Conservation (phyloP, 345 rosid genomes). For the Arabis hirsuta region DNA sequence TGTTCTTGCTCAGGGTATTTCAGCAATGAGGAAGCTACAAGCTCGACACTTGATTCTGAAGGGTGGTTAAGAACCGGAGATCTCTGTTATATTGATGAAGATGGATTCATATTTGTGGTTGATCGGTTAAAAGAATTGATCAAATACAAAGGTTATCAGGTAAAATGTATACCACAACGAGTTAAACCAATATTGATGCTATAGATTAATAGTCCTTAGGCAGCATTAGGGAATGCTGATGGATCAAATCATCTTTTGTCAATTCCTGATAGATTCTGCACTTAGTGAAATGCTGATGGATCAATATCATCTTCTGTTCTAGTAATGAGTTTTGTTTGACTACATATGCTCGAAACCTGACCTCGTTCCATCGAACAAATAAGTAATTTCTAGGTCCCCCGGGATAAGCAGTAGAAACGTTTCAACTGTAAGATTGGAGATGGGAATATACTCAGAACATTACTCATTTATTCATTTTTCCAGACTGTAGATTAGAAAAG, state of each 20-base stretch:
- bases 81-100: constrained; percentile 81
- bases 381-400: not conserved
- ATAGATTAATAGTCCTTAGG: not conserved
- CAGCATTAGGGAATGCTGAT: not conserved
- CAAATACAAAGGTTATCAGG: constrained; percentile 96
- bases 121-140: constrained; percentile 94
- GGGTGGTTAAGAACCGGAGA: constrained; percentile 99
- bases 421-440: not conserved
- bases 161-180: constrained; percentile 26
- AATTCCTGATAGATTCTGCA: too few relatives aligned
- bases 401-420: too few relatives aligned
- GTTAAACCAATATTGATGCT: not conserved
- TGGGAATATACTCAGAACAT: not conserved
- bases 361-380: not conserved
- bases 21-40: constrained; percentile 73
- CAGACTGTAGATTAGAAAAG: not conserved
- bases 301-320: not conserved
- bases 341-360: constrained; percentile 14
- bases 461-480: not conserved
- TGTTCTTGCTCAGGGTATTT: constrained; percentile 67
- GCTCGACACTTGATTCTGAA: constrained; percentile 70
- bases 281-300: not conserved
- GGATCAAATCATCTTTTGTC: too few relatives aligned
- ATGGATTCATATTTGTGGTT: constrained; percentile 81
- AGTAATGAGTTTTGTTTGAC: not conserved